These are phyloP conservation scores for Pythium scleroteichum DNA, from an alignment of 352 stramenopile species.

Conservation along the genomic window DNA sequence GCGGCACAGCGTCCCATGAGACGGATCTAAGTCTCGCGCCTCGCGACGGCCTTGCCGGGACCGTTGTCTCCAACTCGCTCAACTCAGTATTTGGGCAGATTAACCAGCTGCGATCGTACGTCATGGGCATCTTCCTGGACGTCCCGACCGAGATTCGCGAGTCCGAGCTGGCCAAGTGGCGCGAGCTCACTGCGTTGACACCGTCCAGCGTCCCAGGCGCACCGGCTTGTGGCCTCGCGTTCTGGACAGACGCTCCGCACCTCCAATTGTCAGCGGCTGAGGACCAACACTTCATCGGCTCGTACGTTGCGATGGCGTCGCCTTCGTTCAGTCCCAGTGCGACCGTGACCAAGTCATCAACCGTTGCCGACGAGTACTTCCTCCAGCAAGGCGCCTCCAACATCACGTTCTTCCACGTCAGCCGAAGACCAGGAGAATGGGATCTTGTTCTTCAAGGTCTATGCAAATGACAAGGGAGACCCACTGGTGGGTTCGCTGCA, in stretches of 20 bases:
- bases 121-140: conserved; percentile 68
- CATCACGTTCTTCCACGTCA: too few relatives aligned
- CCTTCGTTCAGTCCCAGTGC: conserved; percentile 22
- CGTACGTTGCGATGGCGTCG: conserved; percentile 42
- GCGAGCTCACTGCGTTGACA: conserved; percentile 3
- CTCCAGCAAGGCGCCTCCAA: too few relatives aligned
- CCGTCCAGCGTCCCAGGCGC: conserved; percentile 38
- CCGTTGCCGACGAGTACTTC: too few relatives aligned
- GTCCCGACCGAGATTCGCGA: conserved; percentile 57
- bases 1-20: conserved; percentile 51
- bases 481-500: too few relatives aligned
- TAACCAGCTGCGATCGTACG: conserved; percentile 63
- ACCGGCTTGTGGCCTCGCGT: conserved; percentile 39
- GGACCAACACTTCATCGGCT: conserved; percentile 36
- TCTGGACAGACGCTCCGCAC: conserved; percentile 43
- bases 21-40: conserved; percentile 56
- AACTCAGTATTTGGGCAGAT: conserved; percentile 32
- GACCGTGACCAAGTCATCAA: too few relatives aligned
- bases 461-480: too few relatives aligned
- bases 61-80: conserved; percentile 65
- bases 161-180: conserved; percentile 38
- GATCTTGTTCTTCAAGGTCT: too few relatives aligned
- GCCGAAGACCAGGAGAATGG: too few relatives aligned
- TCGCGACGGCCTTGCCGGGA: conserved; percentile 42
- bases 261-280: conserved; percentile 27